phyloP scores from a whole-genome alignment of 768 basidiomycete genomes.

The Amanita brunnescens region DNA sequence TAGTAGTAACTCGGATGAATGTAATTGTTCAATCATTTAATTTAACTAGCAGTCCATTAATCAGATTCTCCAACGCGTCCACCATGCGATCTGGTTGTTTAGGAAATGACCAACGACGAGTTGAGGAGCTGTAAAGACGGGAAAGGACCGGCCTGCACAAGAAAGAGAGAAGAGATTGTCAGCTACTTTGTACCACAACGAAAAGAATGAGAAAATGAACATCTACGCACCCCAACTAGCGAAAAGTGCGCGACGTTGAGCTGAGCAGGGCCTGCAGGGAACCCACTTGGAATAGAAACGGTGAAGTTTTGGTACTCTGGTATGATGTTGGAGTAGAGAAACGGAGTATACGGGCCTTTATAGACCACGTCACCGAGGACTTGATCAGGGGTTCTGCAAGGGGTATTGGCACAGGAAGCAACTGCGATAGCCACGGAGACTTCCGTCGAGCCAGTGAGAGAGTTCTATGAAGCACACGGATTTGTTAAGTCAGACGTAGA shows the following conservation, averaged over 20 bases:
- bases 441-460: constrained; percentile 31
- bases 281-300: constrained; percentile 26
- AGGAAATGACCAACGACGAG: not conserved
- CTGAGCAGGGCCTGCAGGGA: constrained; percentile 22
- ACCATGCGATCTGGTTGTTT: not conserved
- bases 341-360: constrained; percentile 34
- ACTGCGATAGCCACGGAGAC: constrained; percentile 39
- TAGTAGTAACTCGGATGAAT: no score
- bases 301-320: constrained; percentile 39
- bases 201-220: no score
- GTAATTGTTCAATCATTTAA: no score
- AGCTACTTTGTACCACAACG: not conserved
- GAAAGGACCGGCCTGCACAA: not conserved
- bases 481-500: not conserved
- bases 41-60: not conserved
- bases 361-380: constrained; percentile 36
- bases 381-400: constrained; percentile 16
- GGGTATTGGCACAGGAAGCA: constrained; percentile 23
- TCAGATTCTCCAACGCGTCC: not conserved
- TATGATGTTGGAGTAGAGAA: constrained; percentile 16
- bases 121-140: not conserved
- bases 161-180: not conserved
- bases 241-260: constrained; percentile 28
- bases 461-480: constrained; percentile 17
- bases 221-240: constrained; percentile 32